Base-by-base conservation (phyloP, 371 early-diverging fungal genomes). In the Saksenaea vasiformis region DNA sequence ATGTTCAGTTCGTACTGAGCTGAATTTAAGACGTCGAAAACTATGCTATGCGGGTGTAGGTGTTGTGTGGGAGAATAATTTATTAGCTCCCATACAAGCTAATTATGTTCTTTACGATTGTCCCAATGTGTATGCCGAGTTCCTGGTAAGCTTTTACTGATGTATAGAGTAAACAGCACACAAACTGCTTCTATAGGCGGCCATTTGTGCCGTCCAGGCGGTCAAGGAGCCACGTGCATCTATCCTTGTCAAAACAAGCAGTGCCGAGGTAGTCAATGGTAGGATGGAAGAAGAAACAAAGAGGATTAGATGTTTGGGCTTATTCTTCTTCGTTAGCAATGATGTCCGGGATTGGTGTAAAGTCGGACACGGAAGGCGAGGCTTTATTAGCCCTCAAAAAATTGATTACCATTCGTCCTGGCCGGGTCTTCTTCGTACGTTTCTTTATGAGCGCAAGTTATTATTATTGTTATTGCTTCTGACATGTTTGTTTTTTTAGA, bases 301-400 rank as follows among this genome's bases (percentile, higher is more conserved):
- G 17, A 2, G 4, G 22, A 22, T 3, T 22, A 47, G 22, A 41
- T 13, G 19, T 5, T 41, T 17, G 19, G 43, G n/a, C 43, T n/a
- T 41, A n/a, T 47, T n/a, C 51, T 10, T 44, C 44, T 11, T 39
- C 1, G 31, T 31, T 47, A 47, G 51, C 51, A 19, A 47, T 47
- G 51, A 47, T 47, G 51, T 47, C 51, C 22, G 51, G 51, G 19
- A 47, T 47, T 22, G 51, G 51, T 47, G 51, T 47, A n/a, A 47
- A 47, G 22, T 17, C 51, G 51, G 51, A 47, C 22, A 47, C 51
- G 8, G 51, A 47, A 22, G 51, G 22, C 10, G 51, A 47, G 51
- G 51, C 51, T 47, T 47, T 47, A 22, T 22, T 47, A 22, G 51
- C 51, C 24, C 51, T 47, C 51, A 47, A 22, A 10, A 47, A 47